Evolutionary conservation across 2,329 filamentous ascomycete species (phyloP).

Genomic region (Thelonectria olida): DNA sequence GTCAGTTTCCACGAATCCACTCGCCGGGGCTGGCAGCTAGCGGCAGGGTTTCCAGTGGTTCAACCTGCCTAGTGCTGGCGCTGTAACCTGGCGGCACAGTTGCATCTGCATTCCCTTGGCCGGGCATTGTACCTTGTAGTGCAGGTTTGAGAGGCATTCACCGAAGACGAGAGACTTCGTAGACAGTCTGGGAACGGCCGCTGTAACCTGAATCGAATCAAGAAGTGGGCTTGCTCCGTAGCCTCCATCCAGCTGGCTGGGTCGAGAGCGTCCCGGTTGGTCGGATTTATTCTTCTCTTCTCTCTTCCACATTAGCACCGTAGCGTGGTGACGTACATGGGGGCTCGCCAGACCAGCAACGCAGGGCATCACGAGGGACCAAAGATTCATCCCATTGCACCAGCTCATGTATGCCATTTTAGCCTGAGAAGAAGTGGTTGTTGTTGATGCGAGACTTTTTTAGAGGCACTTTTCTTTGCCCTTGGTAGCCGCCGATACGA

Average conservation of each 20-base stretch:
- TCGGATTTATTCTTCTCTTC: not conserved
- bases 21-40: not conserved
- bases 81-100: not conserved
- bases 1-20: conserved; percentile 8
- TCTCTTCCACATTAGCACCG: not conserved
- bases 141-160: no score
- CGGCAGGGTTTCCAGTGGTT: not conserved
- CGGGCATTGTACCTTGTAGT: no score
- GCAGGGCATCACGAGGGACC: conserved; percentile 19
- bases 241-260: not conserved
- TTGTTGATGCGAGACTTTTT: not conserved
- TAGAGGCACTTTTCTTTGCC: not conserved
- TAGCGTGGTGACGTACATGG: conserved; percentile 6
- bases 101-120: no score
- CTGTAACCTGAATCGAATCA: not conserved
- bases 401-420: not conserved
- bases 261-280: no score
- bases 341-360: conserved; percentile 7
- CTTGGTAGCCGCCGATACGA: not conserved
- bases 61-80: not conserved
- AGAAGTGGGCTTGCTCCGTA: no score
- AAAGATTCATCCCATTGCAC: conserved; percentile 19
- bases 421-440: not conserved
- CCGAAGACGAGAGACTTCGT: no score
- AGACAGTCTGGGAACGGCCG: no score